These are phyloP conservation scores for Raffaelea albimanens DNA, from an alignment of 2,329 filamentous ascomycete species.

Conservation along the genomic window DNA sequence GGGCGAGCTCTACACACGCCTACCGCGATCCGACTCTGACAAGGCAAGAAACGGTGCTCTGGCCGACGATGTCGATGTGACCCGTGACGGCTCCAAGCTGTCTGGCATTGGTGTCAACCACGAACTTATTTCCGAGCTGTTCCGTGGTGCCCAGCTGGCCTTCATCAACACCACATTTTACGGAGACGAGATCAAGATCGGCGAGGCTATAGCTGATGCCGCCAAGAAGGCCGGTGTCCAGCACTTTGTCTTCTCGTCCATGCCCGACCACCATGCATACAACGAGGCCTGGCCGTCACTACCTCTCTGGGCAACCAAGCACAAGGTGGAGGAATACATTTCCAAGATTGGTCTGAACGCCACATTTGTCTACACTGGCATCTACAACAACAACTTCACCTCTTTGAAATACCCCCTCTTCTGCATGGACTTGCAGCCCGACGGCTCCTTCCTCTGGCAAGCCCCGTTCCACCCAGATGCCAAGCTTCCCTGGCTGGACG, in stretches of 20 bases:
- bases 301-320: constrained; percentile 87
- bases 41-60: constrained; percentile 16
- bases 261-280: constrained; percentile 87
- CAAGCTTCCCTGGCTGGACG: constrained; percentile 88
- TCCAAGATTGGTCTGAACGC: constrained; percentile 72
- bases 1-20: constrained; percentile 53
- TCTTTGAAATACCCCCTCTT: constrained; percentile 87
- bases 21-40: constrained; percentile 40
- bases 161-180: constrained; percentile 99
- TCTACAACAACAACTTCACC: constrained; percentile 99
- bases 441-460: constrained; percentile 85
- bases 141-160: constrained; percentile 74
- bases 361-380: constrained; percentile 92
- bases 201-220: constrained; percentile 78
- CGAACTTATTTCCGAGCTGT: constrained; percentile 65
- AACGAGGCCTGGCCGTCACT: constrained; percentile 68
- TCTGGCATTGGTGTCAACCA: constrained; percentile 60
- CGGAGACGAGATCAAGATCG: constrained; percentile 86
- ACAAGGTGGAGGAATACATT: constrained; percentile 86
- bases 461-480: constrained; percentile 87
- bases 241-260: constrained; percentile 93
- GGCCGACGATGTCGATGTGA: constrained; percentile 46
- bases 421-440: constrained; percentile 79
- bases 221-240: constrained; percentile 76
- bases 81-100: constrained; percentile 51